phyloP scores from a whole-genome alignment of 148 eudicot species.

The Spergularia marina region DNA sequence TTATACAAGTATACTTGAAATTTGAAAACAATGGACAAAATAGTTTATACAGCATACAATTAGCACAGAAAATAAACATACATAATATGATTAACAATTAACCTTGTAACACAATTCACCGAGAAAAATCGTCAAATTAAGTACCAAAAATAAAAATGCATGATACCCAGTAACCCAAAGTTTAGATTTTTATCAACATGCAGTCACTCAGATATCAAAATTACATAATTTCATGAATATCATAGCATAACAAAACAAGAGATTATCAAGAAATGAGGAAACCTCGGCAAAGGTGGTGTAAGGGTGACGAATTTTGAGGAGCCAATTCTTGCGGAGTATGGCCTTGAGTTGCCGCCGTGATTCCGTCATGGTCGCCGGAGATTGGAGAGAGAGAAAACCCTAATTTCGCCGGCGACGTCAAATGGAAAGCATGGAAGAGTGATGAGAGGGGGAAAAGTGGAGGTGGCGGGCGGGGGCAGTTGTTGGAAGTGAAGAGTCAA shows the following conservation, averaged over 20 bases:
- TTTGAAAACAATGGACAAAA: too few relatives aligned
- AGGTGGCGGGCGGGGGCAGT: constrained; percentile 17
- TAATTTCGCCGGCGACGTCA: neutral
- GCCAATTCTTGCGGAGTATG: constrained; percentile 95
- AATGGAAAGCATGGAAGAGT: constrained; percentile 7
- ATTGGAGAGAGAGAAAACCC: constrained; percentile 15
- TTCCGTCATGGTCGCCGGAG: constrained; percentile 20
- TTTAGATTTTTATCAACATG: neutral
- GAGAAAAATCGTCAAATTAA: too few relatives aligned
- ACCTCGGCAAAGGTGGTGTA: constrained; percentile 83
- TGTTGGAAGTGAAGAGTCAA: neutral
- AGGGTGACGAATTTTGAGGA: constrained; percentile 92
- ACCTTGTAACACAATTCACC: too few relatives aligned
- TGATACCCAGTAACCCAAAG: neutral
- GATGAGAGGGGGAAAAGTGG: neutral
- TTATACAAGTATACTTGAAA: too few relatives aligned
- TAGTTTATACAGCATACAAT: too few relatives aligned
- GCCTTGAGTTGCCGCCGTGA: constrained; percentile 68
- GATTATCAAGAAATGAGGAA: too few relatives aligned
- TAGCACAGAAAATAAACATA: too few relatives aligned
- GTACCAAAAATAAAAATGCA: neutral
- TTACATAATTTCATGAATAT: neutral
- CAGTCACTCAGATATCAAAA: neutral
- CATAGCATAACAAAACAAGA: neutral
- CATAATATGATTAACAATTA: too few relatives aligned